Conservation (phyloP, 352 stramenopile genomes). For the Phytophthora brassicae region DNA sequence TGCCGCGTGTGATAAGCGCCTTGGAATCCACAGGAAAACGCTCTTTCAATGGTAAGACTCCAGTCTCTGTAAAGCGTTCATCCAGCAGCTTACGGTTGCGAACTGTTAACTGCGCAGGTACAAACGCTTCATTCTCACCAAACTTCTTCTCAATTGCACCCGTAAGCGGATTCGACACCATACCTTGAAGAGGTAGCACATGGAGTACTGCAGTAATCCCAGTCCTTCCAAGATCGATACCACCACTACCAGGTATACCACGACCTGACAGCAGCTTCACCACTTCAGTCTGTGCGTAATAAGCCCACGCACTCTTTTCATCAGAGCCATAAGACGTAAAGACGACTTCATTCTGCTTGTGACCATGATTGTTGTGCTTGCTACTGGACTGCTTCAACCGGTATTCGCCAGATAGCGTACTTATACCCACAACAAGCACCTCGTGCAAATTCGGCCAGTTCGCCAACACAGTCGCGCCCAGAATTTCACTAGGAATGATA, state of each 20-base stretch:
- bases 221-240: slow-evolving; percentile 91
- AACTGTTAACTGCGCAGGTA: slow-evolving; percentile 96
- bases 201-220: slow-evolving; percentile 70
- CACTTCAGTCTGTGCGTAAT: slow-evolving; percentile 68
- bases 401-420: slow-evolving; percentile 60
- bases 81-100: slow-evolving; percentile 92
- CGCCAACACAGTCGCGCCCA: slow-evolving; percentile 88
- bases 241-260: slow-evolving; percentile 85
- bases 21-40: slow-evolving; percentile 88
- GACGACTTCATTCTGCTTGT: slow-evolving; percentile 27
- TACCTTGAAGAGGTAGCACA: slow-evolving; percentile 90
- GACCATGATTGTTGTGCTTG: slow-evolving; percentile 23
- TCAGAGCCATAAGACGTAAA: slow-evolving; percentile 51
- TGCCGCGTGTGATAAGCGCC: slow-evolving; percentile 88
- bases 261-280: slow-evolving; percentile 73
- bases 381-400: slow-evolving; percentile 37
- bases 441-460: slow-evolving; percentile 99
- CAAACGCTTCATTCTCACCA: slow-evolving; percentile 91
- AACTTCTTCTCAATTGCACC: slow-evolving; percentile 96
- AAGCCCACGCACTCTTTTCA: slow-evolving; percentile 66
- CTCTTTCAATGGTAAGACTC: slow-evolving; percentile 78
- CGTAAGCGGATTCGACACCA: slow-evolving; percentile 94
- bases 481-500: slow-evolving; percentile 42
- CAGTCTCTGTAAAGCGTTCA: slow-evolving; percentile 91
- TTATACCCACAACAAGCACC: slow-evolving; percentile 86